A percentile compares a stretch with the other conserved stretches of the same genome.
These are phyloP conservation scores for Spongispora temasekensis DNA, from an alignment of 1,284 basidiomycete genomes.

Conservation along the genomic window DNA sequence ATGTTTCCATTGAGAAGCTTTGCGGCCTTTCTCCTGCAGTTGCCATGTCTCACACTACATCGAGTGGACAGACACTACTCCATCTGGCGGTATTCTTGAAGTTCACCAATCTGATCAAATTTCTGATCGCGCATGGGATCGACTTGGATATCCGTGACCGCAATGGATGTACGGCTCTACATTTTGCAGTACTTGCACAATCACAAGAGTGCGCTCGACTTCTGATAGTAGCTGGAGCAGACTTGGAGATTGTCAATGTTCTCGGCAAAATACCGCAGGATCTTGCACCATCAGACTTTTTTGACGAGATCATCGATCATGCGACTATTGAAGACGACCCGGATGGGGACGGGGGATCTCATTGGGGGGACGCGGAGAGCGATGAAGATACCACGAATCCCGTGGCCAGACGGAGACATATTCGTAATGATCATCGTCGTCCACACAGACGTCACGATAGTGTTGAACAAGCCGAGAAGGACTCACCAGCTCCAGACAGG, in stretches of 20 bases:
- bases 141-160: conserved; percentile 85
- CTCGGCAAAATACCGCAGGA: conserved; percentile 83
- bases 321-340: conserved; percentile 37
- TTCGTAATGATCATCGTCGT: conserved; percentile 36
- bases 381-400: conserved; percentile 50
- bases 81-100: conserved; percentile 87
- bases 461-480: conserved; percentile 22
- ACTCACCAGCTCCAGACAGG: conserved; percentile 25
- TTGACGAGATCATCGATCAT: conserved; percentile 41
- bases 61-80: conserved; percentile 80
- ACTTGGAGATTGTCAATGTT: conserved; percentile 72
- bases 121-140: conserved; percentile 72
- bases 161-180: conserved; percentile 90
- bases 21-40: conserved; percentile 40
- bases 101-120: conserved; percentile 71
- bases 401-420: conserved; percentile 32
- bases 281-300: conserved; percentile 64
- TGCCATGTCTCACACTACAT: conserved; percentile 65
- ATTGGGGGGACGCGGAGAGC: conserved; percentile 69
- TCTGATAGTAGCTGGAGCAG: conserved; percentile 80
- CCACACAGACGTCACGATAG: conserved; percentile 34
- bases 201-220: conserved; percentile 67
- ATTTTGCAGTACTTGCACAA: conserved; percentile 78
- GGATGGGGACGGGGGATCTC: conserved; percentile 62
- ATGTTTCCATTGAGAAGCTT: conserved; percentile 51